Conservation (phyloP, 169 alveolate genomes). For the Plasmodium gonderi region DNA sequence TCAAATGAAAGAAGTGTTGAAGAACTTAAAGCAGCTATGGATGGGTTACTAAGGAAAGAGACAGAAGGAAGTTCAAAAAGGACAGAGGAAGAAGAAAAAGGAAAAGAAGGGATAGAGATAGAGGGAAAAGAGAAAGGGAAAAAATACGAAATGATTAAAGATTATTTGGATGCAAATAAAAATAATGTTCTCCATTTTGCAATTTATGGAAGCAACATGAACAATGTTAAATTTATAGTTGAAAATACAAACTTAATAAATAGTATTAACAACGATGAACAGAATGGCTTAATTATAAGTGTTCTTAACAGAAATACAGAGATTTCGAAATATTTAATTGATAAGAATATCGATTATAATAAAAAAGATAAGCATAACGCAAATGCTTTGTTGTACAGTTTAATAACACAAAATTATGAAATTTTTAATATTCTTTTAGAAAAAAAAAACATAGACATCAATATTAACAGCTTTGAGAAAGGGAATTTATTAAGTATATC, state of each 20-base stretch:
- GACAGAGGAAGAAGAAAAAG: not conserved
- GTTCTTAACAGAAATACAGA: conserved; percentile 47
- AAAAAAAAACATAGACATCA: conserved; percentile 52
- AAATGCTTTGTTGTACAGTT: conserved; percentile 32
- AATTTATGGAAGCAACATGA: conserved; percentile 48
- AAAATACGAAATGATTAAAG: conserved; percentile 54
- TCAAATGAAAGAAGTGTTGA: conserved; percentile 62
- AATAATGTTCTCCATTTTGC: conserved; percentile 66
- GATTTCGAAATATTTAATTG: conserved; percentile 32
- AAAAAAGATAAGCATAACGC: conserved; percentile 40
- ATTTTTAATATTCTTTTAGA: conserved; percentile 45
- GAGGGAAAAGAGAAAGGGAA: not conserved
- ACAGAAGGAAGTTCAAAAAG: not conserved
- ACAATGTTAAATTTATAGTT: conserved; percentile 54
- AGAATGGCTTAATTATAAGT: conserved; percentile 45
- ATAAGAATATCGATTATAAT: conserved; percentile 54
- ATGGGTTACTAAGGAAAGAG: conserved; percentile 17
- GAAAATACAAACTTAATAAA: conserved; percentile 48
- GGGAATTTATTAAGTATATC: conserved; percentile 70
- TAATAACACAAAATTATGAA: conserved; percentile 54
- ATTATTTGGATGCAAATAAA: conserved; percentile 63
- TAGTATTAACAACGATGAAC: conserved; percentile 41
- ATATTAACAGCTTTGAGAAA: conserved; percentile 58
- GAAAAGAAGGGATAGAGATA: not conserved
- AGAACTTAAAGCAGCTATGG: conserved; percentile 40